Base-by-base conservation (phyloP, 192 early-diverging fungal species). In the Coemansia sp. region DNA sequence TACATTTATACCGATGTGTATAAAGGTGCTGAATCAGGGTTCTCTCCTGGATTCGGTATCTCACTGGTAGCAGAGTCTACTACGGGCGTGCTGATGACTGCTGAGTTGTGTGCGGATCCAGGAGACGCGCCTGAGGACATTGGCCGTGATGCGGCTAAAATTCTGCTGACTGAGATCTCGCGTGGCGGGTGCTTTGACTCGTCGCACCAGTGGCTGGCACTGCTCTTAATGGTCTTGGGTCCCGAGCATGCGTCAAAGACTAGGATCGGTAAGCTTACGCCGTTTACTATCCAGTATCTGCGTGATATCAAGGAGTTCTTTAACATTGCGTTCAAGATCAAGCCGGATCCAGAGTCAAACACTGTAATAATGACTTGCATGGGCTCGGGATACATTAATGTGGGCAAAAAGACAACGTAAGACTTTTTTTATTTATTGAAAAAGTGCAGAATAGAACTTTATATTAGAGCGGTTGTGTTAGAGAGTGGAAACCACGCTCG, bases 1-100 rank as follows among this genome's bases (percentile, higher is more conserved):
- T 97, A 97, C 73, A 90, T 99, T 61, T 97, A 95, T 80, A 95
- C 97, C 27, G 97, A 98, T 82, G 93, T 96, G 51, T 98, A 92
- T 77, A 95, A 95, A 73, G 96, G 97, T n/a, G 91, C 89, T 8
- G 95, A 99, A 67, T 90, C 91, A 17, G 96, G 97, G 38, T 77
- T 90, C 61, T 94, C 91, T 46, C 95, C 97, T 17, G 97, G 96
- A 8, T 99, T 96, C 72, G 95, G 90, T 1, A 79, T 96, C 24
- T 91, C 91, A 27, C 76, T 99, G 45, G 95, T 99, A 4, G 96
- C 95, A 6, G 95, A 98, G 78, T 89, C 93, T 5, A 96, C 91
- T 0, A 95, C 92, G 0, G 91, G 91, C 2, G 91, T 77, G 2
- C 83, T 97, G 46, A 80, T 95, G 63, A 92, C 91, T 13, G 91